Evolutionary conservation across 805 yeast species (phyloP).

Genomic region (Metschnikowia proteae): DNA sequence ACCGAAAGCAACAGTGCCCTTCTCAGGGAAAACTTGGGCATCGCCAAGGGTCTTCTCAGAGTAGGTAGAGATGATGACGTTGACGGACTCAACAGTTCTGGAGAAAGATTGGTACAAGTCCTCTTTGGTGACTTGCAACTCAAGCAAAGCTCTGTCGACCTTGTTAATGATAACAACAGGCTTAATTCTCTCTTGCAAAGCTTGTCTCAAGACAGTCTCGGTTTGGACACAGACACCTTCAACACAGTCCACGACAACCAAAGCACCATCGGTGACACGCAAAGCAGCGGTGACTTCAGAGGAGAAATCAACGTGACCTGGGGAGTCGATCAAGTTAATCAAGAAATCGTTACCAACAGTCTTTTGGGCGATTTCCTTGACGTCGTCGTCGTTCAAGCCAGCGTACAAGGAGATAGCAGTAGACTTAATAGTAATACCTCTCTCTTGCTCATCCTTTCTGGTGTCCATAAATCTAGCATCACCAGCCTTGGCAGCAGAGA

Average conservation of each 20-base stretch:
- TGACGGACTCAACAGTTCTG: conserved; percentile 99
- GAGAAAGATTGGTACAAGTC: conserved; percentile 97
- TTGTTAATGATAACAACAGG: conserved; percentile 98
- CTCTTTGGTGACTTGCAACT: conserved; percentile 98
- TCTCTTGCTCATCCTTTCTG: conserved; percentile 99
- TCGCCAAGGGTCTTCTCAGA: conserved; percentile 89
- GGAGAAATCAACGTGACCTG: conserved; percentile 99
- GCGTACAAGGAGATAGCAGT: conserved; percentile 97
- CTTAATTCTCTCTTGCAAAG: conserved; percentile 98
- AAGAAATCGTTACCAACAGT: conserved; percentile 91
- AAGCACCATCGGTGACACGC: conserved; percentile 99
- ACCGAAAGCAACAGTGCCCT: conserved; percentile 99
- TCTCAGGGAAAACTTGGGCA: conserved; percentile 97
- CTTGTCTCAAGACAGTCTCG: conserved; percentile 98
- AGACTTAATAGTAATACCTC: conserved; percentile 99
- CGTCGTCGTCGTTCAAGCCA: conserved; percentile 80
- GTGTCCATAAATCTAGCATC: conserved; percentile 99
- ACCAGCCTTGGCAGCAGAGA: conserved; percentile 99
- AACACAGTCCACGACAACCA: conserved; percentile 97
- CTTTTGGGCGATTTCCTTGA: conserved; percentile 86
- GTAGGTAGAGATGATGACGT: conserved; percentile 96
- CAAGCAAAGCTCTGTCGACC: conserved; percentile 99
- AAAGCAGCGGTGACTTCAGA: conserved; percentile 99
- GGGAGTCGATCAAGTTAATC: conserved; percentile 98
- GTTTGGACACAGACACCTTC: conserved; percentile 99